Percentiles rank a stretch among this genome's conserved stretches.
These are phyloP conservation scores for Pythium brassicae DNA, from an alignment of 352 stramenopile species.

Conservation along the genomic window DNA sequence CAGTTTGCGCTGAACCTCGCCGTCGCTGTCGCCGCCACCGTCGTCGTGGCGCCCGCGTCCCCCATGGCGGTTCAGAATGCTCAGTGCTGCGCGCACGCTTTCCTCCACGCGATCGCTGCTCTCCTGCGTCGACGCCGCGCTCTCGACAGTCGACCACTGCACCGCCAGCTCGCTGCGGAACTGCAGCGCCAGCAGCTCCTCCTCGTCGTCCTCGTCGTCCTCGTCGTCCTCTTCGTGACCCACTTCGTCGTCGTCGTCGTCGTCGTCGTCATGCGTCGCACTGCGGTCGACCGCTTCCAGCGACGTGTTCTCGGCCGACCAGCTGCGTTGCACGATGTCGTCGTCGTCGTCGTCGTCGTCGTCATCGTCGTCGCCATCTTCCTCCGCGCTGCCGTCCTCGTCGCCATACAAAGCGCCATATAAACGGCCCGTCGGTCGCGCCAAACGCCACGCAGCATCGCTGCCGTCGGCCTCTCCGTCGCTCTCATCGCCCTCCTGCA, in stretches of 20 bases:
- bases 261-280: neutral
- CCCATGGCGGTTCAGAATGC: slow-evolving; percentile 36
- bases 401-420: neutral
- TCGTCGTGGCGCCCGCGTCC: slow-evolving; percentile 2
- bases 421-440: no score
- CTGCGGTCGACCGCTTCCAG: neutral
- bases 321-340: slow-evolving; percentile 8
- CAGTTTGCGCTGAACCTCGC: slow-evolving; percentile 12
- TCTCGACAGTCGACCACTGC: neutral
- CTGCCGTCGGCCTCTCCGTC: neutral
- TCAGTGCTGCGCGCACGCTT: slow-evolving; percentile 44
- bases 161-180: slow-evolving; percentile 5
- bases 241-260: slow-evolving; percentile 1
- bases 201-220: neutral
- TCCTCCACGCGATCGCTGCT: slow-evolving; percentile 42
- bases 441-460: neutral
- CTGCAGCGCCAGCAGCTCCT: slow-evolving; percentile 9
- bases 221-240: neutral
- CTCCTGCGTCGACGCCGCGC: slow-evolving; percentile 5
- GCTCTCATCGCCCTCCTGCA: neutral
- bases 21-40: slow-evolving; percentile 12
- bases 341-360: slow-evolving; percentile 2
- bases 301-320: slow-evolving; percentile 5
- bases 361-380: neutral
- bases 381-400: neutral